Evolutionary conservation across 768 basidiomycete species (phyloP), one percentile per base, ranked within the genome.

Genomic region (Boletus vinaceobasis): DNA sequence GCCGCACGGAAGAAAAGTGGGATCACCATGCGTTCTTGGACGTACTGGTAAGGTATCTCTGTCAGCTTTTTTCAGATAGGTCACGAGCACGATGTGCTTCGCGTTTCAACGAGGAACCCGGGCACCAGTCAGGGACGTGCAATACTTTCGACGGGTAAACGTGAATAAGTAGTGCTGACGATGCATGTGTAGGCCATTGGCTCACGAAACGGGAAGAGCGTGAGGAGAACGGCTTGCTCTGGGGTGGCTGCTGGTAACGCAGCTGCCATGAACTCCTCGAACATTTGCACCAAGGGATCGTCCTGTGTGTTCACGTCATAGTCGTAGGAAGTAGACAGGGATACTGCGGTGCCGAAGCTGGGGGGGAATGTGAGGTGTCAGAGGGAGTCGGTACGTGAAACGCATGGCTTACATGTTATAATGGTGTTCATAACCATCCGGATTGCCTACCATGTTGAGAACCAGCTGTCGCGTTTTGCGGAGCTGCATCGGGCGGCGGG

Each of bases 81-180:
- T 44, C n/a, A 15, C 29, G 43, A 19, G 29, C 17, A 9, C 29
- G 29, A 31, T 33, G 38, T 23, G 54, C 57, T 26, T 56, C 48
- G 13, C 21, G 47, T 43, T 56, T 51, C 11, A 29, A 7, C 17
- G 27, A 52, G 9, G 46, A 52, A 3, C 50, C 55, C 1, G 27
- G 45, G 27, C 43, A 26, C 65, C 61, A 67, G 9, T 62, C 55
- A 0, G 66, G 67, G 10, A 66, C 9, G 29, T 61, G 32, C 49
- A 63, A 57, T 27, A 69, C 67, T 68, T 13, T 15, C 38, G 15
- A 33, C 32, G 2, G 15, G 32, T 2, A 14, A 33, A 32, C 15
- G 23, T 47, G 8, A 11, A 17, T 26, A 36, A 11, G 10, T 26
- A 36, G 19, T 7, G 11, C 36, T 26, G 29, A 26, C 5, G 17